Conservation (phyloP, 2,329 filamentous ascomycete genomes). For the Fusarium agapanthi region DNA sequence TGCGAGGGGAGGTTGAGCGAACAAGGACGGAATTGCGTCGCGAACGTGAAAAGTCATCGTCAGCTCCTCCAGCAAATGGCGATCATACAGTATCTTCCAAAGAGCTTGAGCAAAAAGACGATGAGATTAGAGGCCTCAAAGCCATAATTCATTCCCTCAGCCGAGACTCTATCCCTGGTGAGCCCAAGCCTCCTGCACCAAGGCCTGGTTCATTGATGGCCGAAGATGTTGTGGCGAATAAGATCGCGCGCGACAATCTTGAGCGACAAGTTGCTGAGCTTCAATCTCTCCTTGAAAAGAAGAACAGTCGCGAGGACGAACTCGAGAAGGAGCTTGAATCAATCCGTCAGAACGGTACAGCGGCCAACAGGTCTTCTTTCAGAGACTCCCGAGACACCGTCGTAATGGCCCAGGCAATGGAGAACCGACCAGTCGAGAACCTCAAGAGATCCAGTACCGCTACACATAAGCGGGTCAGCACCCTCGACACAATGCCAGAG, state of each 20-base stretch:
- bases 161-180: constrained; percentile 69
- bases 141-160: constrained; percentile 97
- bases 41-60: constrained; percentile 81
- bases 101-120: constrained; percentile 92
- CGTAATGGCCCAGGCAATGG: constrained; percentile 62
- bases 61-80: constrained; percentile 39
- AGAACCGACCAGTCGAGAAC: constrained; percentile 55
- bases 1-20: constrained; percentile 92
- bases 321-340: constrained; percentile 82
- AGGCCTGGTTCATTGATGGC: constrained; percentile 49
- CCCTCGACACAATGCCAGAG: constrained; percentile 74
- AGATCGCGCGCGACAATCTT: constrained; percentile 66
- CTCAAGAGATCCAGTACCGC: constrained; percentile 61
- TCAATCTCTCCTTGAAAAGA: constrained; percentile 75
- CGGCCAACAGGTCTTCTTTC: constrained; percentile 62
- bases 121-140: constrained; percentile 96
- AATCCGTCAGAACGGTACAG: constrained; percentile 59
- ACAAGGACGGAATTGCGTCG: constrained; percentile 87
- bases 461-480: constrained; percentile 60
- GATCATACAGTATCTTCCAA: constrained; percentile 65
- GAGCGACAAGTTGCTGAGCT: constrained; percentile 85
- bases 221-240: constrained; percentile 44
- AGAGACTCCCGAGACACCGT: constrained; percentile 74
- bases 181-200: constrained; percentile 45
- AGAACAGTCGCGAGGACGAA: constrained; percentile 80